Evolutionary conservation across 192 early-diverging fungal species (phyloP), one percentile per base, ranked within the genome.

Genomic region (Funneliformis geosporum): DNA sequence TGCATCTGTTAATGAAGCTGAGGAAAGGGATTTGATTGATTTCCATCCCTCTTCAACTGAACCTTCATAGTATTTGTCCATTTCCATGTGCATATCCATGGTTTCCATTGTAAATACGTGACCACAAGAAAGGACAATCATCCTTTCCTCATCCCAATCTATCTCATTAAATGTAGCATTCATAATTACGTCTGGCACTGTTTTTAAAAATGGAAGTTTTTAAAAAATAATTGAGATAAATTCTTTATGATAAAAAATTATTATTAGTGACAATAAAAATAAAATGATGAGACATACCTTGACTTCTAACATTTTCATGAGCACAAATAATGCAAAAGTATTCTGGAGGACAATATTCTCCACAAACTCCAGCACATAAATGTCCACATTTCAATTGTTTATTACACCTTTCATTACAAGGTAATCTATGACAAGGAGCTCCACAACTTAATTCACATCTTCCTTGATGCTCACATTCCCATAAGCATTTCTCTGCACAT

Each of bases 341-440:
- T 61, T 14, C 43, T 2, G 60, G 16, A 0, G 82, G 81, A 47
- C 83, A 87, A 8, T 27, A 76, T 44, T 89, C 83, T 1, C 88
- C 88, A 79, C 90, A 91, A 5, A 86, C 67, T 0, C 81, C 84
- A 7, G 82, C 75, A 81, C 90, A 91, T n/a, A 72, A 76, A 80
- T 89, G 89, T 2, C 85, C 83, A 69, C 90, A 91, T 8, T 61
- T 14, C 33, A 91, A 73, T 42, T 2, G 14, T 47, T 84, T 84
- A 1, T 70, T 70, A 72, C 90, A 91, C 27, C 88, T 78, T 38
- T 76, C n/a, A 76, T 88, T 85, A 60, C 90, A 91, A 2, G 90
- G 90, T 18, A 90, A 81, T 44, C 88, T 83, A 25, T 79, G 73
- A 28, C 90, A 91, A 11, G 90, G 90, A 4, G 82, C 85, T 33